phyloP scores from a whole-genome alignment of 2,329 filamentous ascomycete species.

The Teratosphaeriaceae sp. region DNA sequence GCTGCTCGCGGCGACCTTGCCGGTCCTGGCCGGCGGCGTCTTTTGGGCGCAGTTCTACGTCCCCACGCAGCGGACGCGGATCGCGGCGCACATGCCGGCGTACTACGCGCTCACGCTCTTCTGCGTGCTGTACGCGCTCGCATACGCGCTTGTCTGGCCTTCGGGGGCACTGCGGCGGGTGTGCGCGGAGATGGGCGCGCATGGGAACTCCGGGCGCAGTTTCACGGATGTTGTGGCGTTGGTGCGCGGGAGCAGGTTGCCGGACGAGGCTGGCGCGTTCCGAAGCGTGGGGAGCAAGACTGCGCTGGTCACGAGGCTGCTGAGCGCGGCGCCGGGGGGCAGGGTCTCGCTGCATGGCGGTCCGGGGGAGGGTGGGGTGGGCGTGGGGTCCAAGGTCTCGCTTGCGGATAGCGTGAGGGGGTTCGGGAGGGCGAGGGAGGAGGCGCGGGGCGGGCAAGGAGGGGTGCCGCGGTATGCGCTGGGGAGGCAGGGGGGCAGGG shows the following conservation, averaged over 20 bases:
- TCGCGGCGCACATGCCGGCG: slow-evolving; percentile 66
- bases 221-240: slow-evolving; percentile 74
- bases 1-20: slow-evolving; percentile 55
- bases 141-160: slow-evolving; percentile 62
- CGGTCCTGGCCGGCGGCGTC: slow-evolving; percentile 61
- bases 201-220: slow-evolving; percentile 62
- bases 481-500: slow-evolving; percentile 51
- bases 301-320: slow-evolving; percentile 63
- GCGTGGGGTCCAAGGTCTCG: slow-evolving; percentile 20
- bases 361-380: too few relatives aligned
- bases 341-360: slow-evolving; percentile 6
- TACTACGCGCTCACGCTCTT: slow-evolving; percentile 68
- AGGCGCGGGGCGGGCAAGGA: slow-evolving; percentile 15
- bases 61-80: slow-evolving; percentile 45
- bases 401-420: slow-evolving; percentile 28
- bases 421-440: slow-evolving; percentile 24
- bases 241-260: slow-evolving; percentile 63
- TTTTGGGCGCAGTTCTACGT: slow-evolving; percentile 65
- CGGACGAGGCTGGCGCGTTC: slow-evolving; percentile 69
- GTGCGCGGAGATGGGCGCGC: slow-evolving; percentile 54
- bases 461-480: slow-evolving; percentile 48
- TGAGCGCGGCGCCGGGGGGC: slow-evolving; percentile 45
- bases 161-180: slow-evolving; percentile 56
- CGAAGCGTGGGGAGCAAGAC: slow-evolving; percentile 58
- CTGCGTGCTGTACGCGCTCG: slow-evolving; percentile 62